Evolutionary conservation across 2,329 filamentous ascomycete genomes (phyloP).

Genomic region (Venturia oleaginea): DNA sequence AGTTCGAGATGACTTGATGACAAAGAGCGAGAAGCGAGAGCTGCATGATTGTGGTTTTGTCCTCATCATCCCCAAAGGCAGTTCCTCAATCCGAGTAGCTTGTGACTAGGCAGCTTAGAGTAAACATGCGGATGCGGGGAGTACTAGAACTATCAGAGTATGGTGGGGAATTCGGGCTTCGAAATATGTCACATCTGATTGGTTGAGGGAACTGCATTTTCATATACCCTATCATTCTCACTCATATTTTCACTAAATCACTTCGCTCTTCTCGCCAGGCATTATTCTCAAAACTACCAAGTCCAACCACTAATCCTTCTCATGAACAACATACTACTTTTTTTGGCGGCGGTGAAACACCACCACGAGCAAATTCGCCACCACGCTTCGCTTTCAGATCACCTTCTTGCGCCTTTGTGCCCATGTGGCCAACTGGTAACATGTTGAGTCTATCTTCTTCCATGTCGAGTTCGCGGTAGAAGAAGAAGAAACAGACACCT

Average conservation of each 20-base stretch:
- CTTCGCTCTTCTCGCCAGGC: not conserved
- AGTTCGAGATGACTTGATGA: not conserved
- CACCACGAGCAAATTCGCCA: not conserved
- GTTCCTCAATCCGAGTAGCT: too few relatives aligned
- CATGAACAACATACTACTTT: not conserved
- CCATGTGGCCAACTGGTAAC: slow-evolving; percentile 29
- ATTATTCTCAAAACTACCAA: not conserved
- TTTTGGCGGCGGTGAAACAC: not conserved
- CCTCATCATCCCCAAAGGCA: too few relatives aligned
- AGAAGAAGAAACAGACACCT: slow-evolving; percentile 25
- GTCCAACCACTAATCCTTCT: not conserved
- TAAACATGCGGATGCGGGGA: not conserved
- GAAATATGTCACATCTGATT: not conserved
- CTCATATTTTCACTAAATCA: not conserved
- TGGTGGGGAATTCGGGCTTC: not conserved
- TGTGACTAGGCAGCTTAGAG: not conserved
- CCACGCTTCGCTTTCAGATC: slow-evolving; percentile 22
- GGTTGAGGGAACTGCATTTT: not conserved
- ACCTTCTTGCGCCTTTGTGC: slow-evolving; percentile 21
- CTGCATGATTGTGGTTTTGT: not conserved
- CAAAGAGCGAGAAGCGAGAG: not conserved
- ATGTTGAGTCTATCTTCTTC: slow-evolving; percentile 30
- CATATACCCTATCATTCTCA: not conserved
- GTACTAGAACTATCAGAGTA: too few relatives aligned
- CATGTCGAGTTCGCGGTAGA: slow-evolving; percentile 26